These are phyloP conservation scores for Claviceps citrina DNA, from an alignment of 2,329 filamentous ascomycete species.

Conservation along the genomic window DNA sequence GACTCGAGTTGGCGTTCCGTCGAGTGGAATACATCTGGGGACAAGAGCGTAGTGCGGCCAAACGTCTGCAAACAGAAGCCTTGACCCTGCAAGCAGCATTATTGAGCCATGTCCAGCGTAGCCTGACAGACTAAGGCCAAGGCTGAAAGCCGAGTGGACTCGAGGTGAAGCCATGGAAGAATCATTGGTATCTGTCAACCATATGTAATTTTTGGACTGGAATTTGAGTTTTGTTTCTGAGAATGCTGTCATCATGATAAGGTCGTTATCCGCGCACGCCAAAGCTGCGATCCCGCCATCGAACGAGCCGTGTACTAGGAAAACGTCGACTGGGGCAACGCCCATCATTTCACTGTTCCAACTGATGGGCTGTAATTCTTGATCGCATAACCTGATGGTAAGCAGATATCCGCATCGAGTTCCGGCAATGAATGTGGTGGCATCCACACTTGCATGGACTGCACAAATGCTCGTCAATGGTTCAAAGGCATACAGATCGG, in stretches of 20 bases:
- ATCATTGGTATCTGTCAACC: slow-evolving; percentile 35
- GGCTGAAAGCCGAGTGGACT: slow-evolving; percentile 31
- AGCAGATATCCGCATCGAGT: slow-evolving; percentile 38
- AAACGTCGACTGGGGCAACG: slow-evolving; percentile 21
- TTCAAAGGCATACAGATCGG: slow-evolving; percentile 14
- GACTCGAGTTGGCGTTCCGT: slow-evolving; percentile 34
- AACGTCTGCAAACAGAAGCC: slow-evolving; percentile 38
- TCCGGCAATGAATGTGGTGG: slow-evolving; percentile 26
- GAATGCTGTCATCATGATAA: slow-evolving; percentile 28
- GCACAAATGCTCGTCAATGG: slow-evolving; percentile 31
- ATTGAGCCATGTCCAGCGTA: slow-evolving; percentile 25
- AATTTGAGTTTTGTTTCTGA: slow-evolving; percentile 18
- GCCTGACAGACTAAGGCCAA: slow-evolving; percentile 25
- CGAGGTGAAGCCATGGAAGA: slow-evolving; percentile 29
- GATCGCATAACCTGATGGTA: slow-evolving; percentile 18
- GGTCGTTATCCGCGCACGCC: slow-evolving; percentile 31
- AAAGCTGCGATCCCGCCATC: slow-evolving; percentile 20
- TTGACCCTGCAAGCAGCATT: slow-evolving; percentile 33
- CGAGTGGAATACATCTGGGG: slow-evolving; percentile 31
- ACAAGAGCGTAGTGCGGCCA: slow-evolving; percentile 29
- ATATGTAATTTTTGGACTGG: slow-evolving; percentile 29
- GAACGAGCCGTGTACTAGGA: slow-evolving; percentile 13
- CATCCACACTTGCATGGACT: slow-evolving; percentile 14
- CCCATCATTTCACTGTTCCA: slow-evolving; percentile 21
- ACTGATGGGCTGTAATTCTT: slow-evolving; percentile 10